Evolutionary conservation across 345 rosid genomes (phyloP).

Genomic region (Brassica rapa): DNA sequence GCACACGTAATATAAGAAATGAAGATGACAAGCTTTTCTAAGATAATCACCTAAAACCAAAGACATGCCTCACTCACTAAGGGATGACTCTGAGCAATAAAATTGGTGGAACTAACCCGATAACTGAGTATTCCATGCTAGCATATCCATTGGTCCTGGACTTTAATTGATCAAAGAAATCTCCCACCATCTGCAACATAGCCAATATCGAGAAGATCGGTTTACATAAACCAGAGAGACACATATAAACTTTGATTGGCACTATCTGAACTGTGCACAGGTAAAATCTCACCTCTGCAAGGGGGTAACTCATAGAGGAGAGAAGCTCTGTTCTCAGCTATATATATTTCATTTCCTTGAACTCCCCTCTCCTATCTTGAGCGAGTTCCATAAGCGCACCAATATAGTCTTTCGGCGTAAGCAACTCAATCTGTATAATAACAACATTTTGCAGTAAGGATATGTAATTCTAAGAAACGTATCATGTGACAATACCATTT

Average conservation of each 20-base stretch:
- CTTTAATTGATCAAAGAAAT: conserved; percentile 63
- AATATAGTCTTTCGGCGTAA: conserved; percentile 88
- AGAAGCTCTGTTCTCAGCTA: conserved; percentile 87
- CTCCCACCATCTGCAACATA: conserved; percentile 84
- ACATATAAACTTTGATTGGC: conserved; percentile 1
- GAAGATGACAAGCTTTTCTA: conserved; percentile 3
- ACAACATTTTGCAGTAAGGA: conserved; percentile 35
- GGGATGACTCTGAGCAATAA: background rate
- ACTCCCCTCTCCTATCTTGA: conserved; percentile 94
- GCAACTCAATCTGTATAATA: conserved; percentile 77
- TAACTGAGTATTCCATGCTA: conserved; percentile 92
- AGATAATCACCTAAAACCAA: background rate
- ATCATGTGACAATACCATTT: background rate
- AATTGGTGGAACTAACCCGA: conserved; percentile 57
- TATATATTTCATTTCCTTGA: conserved; percentile 84
- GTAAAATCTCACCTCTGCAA: conserved; percentile 68
- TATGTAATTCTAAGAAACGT: background rate
- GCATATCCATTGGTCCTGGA: conserved; percentile 91
- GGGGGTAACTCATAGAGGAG: conserved; percentile 82
- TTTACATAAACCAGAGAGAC: background rate
- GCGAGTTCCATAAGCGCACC: conserved; percentile 94
- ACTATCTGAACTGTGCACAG: conserved; percentile 24
- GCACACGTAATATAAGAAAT: conserved; percentile 28
- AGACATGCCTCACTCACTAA: conserved; percentile 1
- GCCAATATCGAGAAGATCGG: too few relatives aligned